Evolutionary conservation across 768 basidiomycete species (phyloP), one percentile per base, ranked within the genome.

Genomic region (Saitozyma sp.): DNA sequence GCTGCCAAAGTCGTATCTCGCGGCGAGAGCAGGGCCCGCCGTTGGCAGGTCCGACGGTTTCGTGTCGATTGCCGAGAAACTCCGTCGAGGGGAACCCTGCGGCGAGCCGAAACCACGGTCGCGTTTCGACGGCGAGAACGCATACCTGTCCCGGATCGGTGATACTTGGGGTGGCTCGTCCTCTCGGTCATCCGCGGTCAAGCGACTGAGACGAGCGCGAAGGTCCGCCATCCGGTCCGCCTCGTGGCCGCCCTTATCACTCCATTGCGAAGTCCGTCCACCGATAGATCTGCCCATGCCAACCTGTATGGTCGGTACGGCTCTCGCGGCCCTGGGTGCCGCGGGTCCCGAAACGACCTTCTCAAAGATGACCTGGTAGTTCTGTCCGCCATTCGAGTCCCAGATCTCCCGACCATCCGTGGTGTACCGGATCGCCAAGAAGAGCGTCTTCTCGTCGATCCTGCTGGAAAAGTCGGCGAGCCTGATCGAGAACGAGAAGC

Each of bases 311-410:
- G 61, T 39, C 41, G 51, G 58, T 14, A 58, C 61, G 39, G 20
- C 50, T n/a, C 51, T 40, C 37, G 59, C 56, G 3, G 69, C 56
- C 48, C 57, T 61, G 39, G 20, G 48, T 19, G 57, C 40, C n/a
- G 50, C 49, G 19, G 59, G 38, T 3, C 50, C 46, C 8, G 56
- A 46, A 16, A 66, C 64, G 10, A 70, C 67, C 68, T 79, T 80
- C 50, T 76, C 76, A 74, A 97, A 94, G 59, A 83, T 85, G 58
- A 90, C 85, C 52, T 85, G 81, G 78, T 95, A 97, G 75, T 98
- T 91, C 58, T 83, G 76, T 1, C 88, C 88, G 29, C 70, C 76
- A 74, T 96, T 95, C 81, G 91, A 94, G 78, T 98, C 95, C 95
- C 95, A 97, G 61, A 89, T 84, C 78, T 97, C 93, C 67, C 82